Base-by-base conservation (phyloP, 73 alveolate species). In the Paramecium sonneborni region DNA sequence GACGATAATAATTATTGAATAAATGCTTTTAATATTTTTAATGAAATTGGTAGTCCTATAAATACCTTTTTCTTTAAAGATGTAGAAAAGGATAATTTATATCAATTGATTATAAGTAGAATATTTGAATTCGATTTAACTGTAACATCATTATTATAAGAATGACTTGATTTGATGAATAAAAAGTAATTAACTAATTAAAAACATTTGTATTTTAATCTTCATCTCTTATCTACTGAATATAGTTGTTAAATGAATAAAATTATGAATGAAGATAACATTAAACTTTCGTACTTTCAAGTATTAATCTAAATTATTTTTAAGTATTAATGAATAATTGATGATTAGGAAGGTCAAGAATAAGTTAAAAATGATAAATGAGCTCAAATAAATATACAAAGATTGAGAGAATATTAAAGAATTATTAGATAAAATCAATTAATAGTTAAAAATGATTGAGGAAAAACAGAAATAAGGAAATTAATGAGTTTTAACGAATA, bases 211-310 rank as follows among this genome's bases (percentile, higher is more conserved):
- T 38, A 20, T 55, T 46, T 92, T 37, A 70, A 92, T 43, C 87
- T 37, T 18, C 26, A 35, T 56, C 30, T 88, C 56, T 15, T 86
- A 30, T 35, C 88, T 14, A 21, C 57, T 35, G 95, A 97, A 86
- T 99, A 97, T 76, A 93, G 97, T 39, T 96, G 96, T 90, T 96
- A 96, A 30, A 88, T 87, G 79, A 98, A 97, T 24, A 96, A 95
- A 85, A 92, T 95, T 85, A 95, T 93, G 52, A 87, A 94, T 55
- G 92, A 94, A 57, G 98, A 96, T 91, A n/a, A 95, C 94, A 23
- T 90, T 97, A 57, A 96, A 99, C 99, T 92, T 97, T 58, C 99
- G 99, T 2, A 94, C 92, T 15, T 56, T 87, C 21, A 86, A 86
- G 95, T 55, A 88, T 86, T 92, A 5, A 41, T 44, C 0, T 1